Evolutionary conservation across 2,329 filamentous ascomycete genomes (phyloP).

Genomic region (Lachnellula hyalina): DNA sequence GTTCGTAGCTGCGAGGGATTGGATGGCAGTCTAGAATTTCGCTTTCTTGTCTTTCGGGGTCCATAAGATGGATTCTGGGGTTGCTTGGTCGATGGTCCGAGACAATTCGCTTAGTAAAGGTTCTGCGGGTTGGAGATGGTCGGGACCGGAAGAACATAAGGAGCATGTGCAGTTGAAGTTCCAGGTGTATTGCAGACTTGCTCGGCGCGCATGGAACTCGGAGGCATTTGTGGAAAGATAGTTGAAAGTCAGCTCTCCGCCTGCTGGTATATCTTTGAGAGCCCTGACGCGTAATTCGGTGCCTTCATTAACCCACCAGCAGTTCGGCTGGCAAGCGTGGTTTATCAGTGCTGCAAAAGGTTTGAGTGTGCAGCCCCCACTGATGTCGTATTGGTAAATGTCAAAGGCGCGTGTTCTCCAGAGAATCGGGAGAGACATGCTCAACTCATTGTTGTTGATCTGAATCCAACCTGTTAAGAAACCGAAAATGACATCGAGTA

Average conservation of each 20-base stretch:
- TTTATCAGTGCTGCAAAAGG: constrained; percentile 31
- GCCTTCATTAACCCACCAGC: constrained; percentile 31
- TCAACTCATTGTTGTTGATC: neutral
- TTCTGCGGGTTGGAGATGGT: neutral
- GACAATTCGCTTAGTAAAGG: neutral
- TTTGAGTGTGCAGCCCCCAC: constrained; percentile 30
- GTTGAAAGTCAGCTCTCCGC: constrained; percentile 34
- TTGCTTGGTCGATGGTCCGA: neutral
- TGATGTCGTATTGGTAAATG: constrained; percentile 2
- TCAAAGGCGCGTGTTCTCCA: neutral
- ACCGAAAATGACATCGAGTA: neutral
- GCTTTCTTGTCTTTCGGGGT: neutral
- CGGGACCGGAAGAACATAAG: neutral
- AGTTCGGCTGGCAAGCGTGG: constrained; percentile 35
- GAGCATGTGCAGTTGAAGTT: neutral
- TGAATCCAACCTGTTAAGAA: neutral
- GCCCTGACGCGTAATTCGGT: constrained; percentile 30
- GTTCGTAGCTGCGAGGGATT: neutral
- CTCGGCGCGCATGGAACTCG: neutral
- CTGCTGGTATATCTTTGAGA: constrained; percentile 27
- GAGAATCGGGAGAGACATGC: neutral
- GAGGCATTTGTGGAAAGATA: constrained; percentile 23
- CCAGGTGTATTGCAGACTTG: neutral
- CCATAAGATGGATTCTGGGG: too few relatives aligned
- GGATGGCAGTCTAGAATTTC: neutral